These are phyloP conservation scores for Dryas drummondii DNA, from an alignment of 306 rosid species.

Conservation along the genomic window DNA sequence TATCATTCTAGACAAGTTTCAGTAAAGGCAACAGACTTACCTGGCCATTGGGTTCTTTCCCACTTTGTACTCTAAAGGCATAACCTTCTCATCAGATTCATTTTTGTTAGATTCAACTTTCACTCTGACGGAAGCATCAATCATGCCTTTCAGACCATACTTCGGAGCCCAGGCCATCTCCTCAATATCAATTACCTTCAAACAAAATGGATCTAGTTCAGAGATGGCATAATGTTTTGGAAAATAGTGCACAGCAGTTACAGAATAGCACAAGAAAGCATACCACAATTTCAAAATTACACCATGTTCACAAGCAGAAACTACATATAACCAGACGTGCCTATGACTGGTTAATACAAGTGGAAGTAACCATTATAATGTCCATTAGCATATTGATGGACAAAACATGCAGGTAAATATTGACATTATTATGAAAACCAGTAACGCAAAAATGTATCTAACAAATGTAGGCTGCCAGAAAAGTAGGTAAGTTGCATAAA, in stretches of 20 bases:
- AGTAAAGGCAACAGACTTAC: slow-evolving; percentile 45
- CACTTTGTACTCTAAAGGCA: slow-evolving; percentile 94
- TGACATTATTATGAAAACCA: neutral
- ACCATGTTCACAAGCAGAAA: neutral
- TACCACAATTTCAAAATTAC: neutral
- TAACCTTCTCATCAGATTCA: slow-evolving; percentile 48
- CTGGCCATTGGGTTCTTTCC: slow-evolving; percentile 70
- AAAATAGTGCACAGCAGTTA: neutral
- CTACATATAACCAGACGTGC: slow-evolving; percentile 4
- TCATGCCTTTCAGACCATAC: slow-evolving; percentile 94
- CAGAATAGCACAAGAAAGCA: neutral
- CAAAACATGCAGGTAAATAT: slow-evolving; percentile 15
- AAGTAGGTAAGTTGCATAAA: slow-evolving; percentile 7
- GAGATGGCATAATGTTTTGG: neutral
- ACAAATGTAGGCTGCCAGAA: slow-evolving; percentile 3
- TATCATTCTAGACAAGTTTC: slow-evolving; percentile 21
- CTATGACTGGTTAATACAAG: neutral
- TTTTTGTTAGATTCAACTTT: slow-evolving; percentile 40
- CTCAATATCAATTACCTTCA: slow-evolving; percentile 90
- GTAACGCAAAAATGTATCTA: neutral
- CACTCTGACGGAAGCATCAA: slow-evolving; percentile 90
- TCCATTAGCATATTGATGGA: neutral
- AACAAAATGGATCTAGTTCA: slow-evolving; percentile 17
- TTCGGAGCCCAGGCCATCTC: slow-evolving; percentile 99
- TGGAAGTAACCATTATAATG: slow-evolving; percentile 6